A percentile compares a stretch with the other conserved stretches of the same genome.
These are phyloP conservation scores for Chloropicon primus DNA, from an alignment of 139 green algal species.

Conservation along the genomic window DNA sequence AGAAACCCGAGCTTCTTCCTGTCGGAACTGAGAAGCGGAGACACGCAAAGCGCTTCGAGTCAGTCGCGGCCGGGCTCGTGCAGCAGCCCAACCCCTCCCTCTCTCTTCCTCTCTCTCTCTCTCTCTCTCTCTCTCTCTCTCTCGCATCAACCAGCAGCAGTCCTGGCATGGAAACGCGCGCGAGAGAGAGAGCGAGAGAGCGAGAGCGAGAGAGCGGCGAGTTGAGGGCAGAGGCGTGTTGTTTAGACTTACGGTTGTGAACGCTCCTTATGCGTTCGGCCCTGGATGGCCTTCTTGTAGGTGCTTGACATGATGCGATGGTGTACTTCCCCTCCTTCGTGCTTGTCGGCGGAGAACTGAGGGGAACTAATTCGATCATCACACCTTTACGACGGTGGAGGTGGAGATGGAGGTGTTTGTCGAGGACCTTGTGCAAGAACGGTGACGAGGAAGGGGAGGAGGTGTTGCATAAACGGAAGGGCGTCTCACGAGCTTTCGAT, in stretches of 20 bases:
- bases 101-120: neutral
- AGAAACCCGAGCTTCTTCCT: constrained; percentile 65
- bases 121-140: neutral
- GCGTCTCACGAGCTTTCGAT: too few species aligned
- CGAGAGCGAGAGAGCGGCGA: neutral
- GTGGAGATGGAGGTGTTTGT: too few species aligned
- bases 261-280: constrained; percentile 88
- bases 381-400: too few species aligned
- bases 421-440: too few species aligned
- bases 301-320: constrained; percentile 47
- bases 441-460: too few species aligned
- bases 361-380: too few species aligned
- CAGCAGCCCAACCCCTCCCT: neutral
- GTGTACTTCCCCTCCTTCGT: too few species aligned
- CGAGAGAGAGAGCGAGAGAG: neutral
- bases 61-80: neutral
- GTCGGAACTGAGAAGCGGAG: constrained; percentile 6
- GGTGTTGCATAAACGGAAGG: too few species aligned
- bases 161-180: constrained; percentile 8
- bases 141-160: neutral
- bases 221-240: neutral
- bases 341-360: too few species aligned
- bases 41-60: neutral
- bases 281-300: constrained; percentile 79
- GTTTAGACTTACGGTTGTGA: constrained; percentile 82